A percentile compares a stretch with the other conserved stretches of the same genome.
These are phyloP conservation scores for Thinopyrum elongatum DNA, from an alignment of 176 grass and related monocot genomes.

Conservation along the genomic window DNA sequence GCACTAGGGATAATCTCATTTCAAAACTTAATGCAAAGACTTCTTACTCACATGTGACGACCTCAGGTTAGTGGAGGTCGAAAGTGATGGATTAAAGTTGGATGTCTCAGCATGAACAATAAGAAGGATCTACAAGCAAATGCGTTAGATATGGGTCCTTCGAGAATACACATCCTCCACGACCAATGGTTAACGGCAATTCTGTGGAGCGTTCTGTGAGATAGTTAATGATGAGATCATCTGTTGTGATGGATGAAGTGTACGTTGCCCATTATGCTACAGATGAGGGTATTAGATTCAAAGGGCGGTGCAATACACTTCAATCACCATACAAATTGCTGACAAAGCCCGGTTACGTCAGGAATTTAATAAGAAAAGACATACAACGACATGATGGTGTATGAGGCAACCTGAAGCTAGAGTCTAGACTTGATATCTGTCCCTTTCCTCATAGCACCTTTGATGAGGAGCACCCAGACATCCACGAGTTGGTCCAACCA, in stretches of 20 bases:
- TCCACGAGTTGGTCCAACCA: neutral
- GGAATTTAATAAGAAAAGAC: constrained; percentile 18
- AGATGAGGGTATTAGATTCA: neutral
- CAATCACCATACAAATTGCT: constrained; percentile 14
- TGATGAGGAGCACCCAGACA: neutral
- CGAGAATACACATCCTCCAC: neutral
- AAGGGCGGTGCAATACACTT: neutral
- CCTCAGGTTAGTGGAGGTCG: constrained; percentile 18
- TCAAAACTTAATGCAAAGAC: constrained; percentile 19
- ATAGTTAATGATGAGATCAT: neutral
- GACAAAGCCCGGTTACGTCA: neutral
- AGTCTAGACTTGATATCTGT: neutral
- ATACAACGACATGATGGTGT: neutral
- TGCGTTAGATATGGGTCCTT: neutral
- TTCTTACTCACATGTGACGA: constrained; percentile 23
- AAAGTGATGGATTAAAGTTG: constrained; percentile 10
- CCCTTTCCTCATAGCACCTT: neutral
- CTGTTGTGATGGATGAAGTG: neutral
- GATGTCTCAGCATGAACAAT: neutral
- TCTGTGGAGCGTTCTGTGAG: neutral
- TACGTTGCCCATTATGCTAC: neutral
- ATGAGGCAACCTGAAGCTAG: neutral
- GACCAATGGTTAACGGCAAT: neutral
- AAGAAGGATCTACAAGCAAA: neutral
- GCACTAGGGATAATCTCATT: constrained; percentile 5